Evolutionary conservation across 805 yeast species (phyloP).

Genomic region (Suhomyces sp.): DNA sequence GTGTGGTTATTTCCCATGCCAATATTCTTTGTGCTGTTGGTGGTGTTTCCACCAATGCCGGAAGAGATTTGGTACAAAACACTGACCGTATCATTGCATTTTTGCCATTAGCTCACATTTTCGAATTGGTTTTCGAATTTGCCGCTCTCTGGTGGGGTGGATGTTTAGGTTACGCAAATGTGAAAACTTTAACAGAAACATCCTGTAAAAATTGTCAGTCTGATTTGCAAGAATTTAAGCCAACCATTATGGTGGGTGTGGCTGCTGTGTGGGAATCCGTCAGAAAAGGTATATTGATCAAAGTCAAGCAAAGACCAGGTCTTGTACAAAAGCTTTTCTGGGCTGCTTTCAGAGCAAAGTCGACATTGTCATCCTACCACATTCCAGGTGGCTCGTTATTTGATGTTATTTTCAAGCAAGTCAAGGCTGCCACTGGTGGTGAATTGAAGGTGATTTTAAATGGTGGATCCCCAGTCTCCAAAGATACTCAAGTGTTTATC

Average conservation of each 20-base stretch:
- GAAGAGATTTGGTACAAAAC: constrained; percentile 46
- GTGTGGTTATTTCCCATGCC: constrained; percentile 66
- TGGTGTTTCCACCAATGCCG: constrained; percentile 71
- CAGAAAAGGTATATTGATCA: constrained; percentile 84
- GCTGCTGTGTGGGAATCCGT: constrained; percentile 98
- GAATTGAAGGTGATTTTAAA: constrained; percentile 67
- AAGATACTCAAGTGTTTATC: constrained; percentile 79
- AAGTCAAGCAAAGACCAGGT: constrained; percentile 65
- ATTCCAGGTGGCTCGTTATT: constrained; percentile 73
- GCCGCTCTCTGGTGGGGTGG: constrained; percentile 86
- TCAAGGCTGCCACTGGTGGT: constrained; percentile 95
- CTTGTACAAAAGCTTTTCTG: constrained; percentile 80
- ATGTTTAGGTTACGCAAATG: constrained; percentile 83
- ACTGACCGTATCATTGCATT: constrained; percentile 80
- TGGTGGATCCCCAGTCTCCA: constrained; percentile 91
- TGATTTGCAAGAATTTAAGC: constrained; percentile 82
- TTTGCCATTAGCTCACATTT: constrained; percentile 94
- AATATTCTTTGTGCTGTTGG: constrained; percentile 82
- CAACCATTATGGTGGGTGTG: constrained; percentile 96
- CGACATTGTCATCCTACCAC: constrained; percentile 57
- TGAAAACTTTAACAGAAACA: constrained; percentile 82
- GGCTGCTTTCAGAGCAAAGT: constrained; percentile 78
- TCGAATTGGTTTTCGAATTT: constrained; percentile 88
- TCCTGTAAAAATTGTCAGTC: constrained; percentile 84
- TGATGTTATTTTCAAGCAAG: constrained; percentile 82